These are phyloP conservation scores for Boletus edulis DNA, from an alignment of 768 basidiomycete species.

Conservation along the genomic window DNA sequence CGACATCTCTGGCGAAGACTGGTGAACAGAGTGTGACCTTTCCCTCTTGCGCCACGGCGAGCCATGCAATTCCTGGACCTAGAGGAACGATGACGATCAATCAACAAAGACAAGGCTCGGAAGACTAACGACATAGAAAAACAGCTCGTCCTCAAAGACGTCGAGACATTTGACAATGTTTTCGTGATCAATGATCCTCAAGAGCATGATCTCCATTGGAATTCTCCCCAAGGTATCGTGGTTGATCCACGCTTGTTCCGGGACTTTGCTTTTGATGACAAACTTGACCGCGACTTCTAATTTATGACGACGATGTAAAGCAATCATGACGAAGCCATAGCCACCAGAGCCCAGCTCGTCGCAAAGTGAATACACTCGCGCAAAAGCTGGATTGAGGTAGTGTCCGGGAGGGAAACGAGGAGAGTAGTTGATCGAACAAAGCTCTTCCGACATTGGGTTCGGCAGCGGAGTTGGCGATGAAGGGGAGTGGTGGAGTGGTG, in stretches of 20 bases:
- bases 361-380: constrained; percentile 54
- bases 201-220: constrained; percentile 79
- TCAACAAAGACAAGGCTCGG: neutral
- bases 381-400: constrained; percentile 57
- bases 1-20: constrained; percentile 26
- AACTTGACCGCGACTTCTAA: constrained; percentile 93
- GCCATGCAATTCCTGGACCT: constrained; percentile 94
- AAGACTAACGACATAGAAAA: constrained; percentile 79
- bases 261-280: constrained; percentile 75
- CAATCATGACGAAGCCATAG: constrained; percentile 94
- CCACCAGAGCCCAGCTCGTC: constrained; percentile 89
- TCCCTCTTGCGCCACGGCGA: constrained; percentile 72
- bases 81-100: constrained; percentile 5
- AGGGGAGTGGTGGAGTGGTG: constrained; percentile 4
- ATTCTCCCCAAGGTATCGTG: constrained; percentile 60
- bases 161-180: constrained; percentile 84
- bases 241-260: constrained; percentile 51
- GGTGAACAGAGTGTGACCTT: constrained; percentile 29
- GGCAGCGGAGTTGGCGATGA: neutral
- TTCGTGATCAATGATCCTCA: constrained; percentile 71
- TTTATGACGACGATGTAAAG: constrained; percentile 54
- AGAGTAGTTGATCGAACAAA: constrained; percentile 34
- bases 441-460: constrained; percentile 4
- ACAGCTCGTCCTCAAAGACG: constrained; percentile 77
- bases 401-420: constrained; percentile 62